phyloP scores from a whole-genome alignment of 2,329 filamentous ascomycete genomes.

The Fusarium staphyleae region DNA sequence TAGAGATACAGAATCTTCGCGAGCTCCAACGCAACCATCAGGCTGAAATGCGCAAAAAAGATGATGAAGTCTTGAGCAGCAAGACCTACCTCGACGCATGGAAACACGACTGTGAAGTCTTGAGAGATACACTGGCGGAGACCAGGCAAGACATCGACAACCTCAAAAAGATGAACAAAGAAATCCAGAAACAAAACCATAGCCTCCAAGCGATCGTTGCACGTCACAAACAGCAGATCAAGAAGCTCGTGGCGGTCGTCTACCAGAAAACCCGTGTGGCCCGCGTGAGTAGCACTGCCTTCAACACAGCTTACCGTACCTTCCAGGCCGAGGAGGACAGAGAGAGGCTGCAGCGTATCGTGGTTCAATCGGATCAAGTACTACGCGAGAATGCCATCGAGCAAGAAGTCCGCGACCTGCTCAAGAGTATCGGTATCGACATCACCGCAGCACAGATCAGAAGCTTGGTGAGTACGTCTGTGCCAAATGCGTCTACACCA shows the following conservation, averaged over 20 bases:
- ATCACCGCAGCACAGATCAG: not conserved
- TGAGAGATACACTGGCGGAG: not conserved
- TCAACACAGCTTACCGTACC: conserved; percentile 12
- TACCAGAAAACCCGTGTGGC: not conserved
- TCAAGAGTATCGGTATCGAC: not conserved
- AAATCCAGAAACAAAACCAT: not conserved
- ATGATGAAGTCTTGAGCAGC: not conserved
- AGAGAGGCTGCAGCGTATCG: not conserved
- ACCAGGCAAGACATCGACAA: not conserved
- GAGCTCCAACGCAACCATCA: not conserved
- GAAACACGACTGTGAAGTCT: not conserved
- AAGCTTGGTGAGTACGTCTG: no score
- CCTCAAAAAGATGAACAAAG: not conserved
- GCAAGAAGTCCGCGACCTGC: not conserved
- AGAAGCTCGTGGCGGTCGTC: conserved; percentile 8
- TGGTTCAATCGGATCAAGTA: not conserved
- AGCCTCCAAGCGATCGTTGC: not conserved
- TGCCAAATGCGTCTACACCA: no score
- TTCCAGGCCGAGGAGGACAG: conserved; percentile 1
- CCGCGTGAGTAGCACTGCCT: conserved; percentile 2
- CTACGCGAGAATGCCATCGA: not conserved
- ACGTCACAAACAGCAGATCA: not conserved
- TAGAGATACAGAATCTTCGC: not conserved
- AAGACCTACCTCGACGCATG: not conserved
- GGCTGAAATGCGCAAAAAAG: not conserved